Conservation (phyloP, 106 monocot genomes). For the Dendrobium officinale region DNA sequence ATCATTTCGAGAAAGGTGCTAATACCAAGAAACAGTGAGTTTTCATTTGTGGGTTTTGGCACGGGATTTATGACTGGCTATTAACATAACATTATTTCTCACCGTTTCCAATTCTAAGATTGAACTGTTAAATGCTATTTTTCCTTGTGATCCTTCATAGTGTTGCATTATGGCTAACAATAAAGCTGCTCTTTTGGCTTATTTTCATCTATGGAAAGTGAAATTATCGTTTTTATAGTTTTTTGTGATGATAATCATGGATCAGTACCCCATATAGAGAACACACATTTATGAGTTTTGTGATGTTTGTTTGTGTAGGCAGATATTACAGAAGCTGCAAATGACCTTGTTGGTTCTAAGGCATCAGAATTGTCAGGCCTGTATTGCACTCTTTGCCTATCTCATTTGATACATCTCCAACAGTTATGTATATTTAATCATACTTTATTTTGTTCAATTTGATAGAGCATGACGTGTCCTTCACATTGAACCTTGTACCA, state of each 20-base stretch:
- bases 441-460: conserved; percentile 7
- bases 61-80: not conserved
- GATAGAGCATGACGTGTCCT: conserved; percentile 59
- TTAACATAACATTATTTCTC: not conserved
- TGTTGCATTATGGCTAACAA: not conserved
- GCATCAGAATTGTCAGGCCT: conserved; percentile 1
- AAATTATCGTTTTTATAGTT: not conserved
- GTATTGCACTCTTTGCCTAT: not conserved
- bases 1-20: not conserved
- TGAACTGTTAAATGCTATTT: not conserved
- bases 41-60: not conserved
- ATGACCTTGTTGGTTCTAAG: not conserved
- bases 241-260: not conserved
- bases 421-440: not conserved
- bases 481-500: conserved; percentile 50
- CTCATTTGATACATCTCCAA: not conserved
- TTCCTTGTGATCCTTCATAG: not conserved
- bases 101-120: not conserved
- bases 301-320: not conserved
- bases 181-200: not conserved
- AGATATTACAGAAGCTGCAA: conserved; percentile 5
- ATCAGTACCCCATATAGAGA: not conserved
- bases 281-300: not conserved
- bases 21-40: not conserved
- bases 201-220: not conserved